phyloP scores from a whole-genome alignment of 2,329 filamentous ascomycete species.

The Catunica adiposa region DNA sequence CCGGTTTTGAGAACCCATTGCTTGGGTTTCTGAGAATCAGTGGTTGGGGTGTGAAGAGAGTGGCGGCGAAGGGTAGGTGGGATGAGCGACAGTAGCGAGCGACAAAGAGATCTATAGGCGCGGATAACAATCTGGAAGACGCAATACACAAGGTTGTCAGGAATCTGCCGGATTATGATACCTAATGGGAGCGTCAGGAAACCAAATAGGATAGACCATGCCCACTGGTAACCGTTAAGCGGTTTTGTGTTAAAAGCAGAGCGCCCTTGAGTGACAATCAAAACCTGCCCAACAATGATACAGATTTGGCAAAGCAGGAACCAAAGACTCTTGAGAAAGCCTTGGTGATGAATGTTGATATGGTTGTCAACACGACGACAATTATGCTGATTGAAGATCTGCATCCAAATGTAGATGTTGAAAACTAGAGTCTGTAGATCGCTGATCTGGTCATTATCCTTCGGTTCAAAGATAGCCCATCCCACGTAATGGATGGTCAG shows the following conservation, averaged over 20 bases:
- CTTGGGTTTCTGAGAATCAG: slow-evolving; percentile 14
- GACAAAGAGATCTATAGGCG: slow-evolving; percentile 15
- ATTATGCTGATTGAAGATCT: slow-evolving; percentile 56
- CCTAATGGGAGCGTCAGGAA: slow-evolving; percentile 48
- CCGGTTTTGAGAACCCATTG: slow-evolving; percentile 18
- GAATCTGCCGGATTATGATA: slow-evolving; percentile 26
- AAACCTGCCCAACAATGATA: slow-evolving; percentile 52
- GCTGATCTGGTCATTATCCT: slow-evolving; percentile 23
- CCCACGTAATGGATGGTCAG: slow-evolving; percentile 47
- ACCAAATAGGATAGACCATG: slow-evolving; percentile 51
- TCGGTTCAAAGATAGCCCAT: slow-evolving; percentile 30
- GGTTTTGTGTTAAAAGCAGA: slow-evolving; percentile 45
- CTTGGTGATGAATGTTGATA: slow-evolving; percentile 64
- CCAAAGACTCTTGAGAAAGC: slow-evolving; percentile 57
- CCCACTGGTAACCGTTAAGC: slow-evolving; percentile 52
- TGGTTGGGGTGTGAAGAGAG: slow-evolving; percentile 10
- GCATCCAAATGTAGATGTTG: slow-evolving; percentile 57
- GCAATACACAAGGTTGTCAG: slow-evolving; percentile 21
- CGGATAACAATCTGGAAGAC: slow-evolving; percentile 19
- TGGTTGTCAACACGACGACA: slow-evolving; percentile 48
- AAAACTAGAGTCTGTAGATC: slow-evolving; percentile 46
- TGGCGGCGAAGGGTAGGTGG: slow-evolving; percentile 14
- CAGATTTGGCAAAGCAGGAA: slow-evolving; percentile 52
- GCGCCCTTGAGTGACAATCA: slow-evolving; percentile 57
- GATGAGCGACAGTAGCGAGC: slow-evolving; percentile 14